Evolutionary conservation across 352 stramenopile species (phyloP), one percentile per base, ranked within the genome.

Genomic region (Blastocystis sp.): DNA sequence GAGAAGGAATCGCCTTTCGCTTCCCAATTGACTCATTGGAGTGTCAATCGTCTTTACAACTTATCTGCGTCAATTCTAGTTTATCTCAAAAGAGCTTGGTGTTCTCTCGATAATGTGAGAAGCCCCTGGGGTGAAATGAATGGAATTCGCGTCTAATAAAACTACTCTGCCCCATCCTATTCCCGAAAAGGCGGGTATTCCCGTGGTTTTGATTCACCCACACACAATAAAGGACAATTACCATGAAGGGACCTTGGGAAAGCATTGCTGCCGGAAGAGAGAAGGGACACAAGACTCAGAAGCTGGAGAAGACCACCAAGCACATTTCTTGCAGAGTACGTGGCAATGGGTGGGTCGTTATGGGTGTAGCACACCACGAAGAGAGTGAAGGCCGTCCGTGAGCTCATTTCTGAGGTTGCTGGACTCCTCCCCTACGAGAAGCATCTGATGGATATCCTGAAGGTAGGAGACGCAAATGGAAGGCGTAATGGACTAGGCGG

Each of bases 201-300:
- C n/a, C n/a, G n/a, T n/a, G n/a, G n/a, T n/a, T n/a, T n/a, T n/a
- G 14, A 8, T 63, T 63, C 18, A 34, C 27, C 21, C 14, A 34
- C n/a, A 63, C 53, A 63, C 18, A n/a, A n/a, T n/a, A 63, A 63
- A 63, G 34, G 53, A 63, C 53, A 63, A 63, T 63, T 11, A 73
- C 69, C 32, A 85, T 85, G 75, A 85, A 85, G 75, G 75, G 75
- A 56, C 75, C 75, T 72, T 72, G 72, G 72, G 72, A 84, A 84
- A 71, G 53, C 46, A 84, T 84, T 84, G 72, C 72, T 84, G 21
- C 18, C 34, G 72, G 72, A 48, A 16, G 56, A 40, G 72, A 84
- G 57, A 84, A 71, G 57, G 72, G 72, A 67, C 38, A 67, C 57
- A 48, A 84, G 53, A 84, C 72, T 42, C 53, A 84, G 57, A 84